Conservation (phyloP, 768 basidiomycete genomes). For the Lentinula aciculospora region DNA sequence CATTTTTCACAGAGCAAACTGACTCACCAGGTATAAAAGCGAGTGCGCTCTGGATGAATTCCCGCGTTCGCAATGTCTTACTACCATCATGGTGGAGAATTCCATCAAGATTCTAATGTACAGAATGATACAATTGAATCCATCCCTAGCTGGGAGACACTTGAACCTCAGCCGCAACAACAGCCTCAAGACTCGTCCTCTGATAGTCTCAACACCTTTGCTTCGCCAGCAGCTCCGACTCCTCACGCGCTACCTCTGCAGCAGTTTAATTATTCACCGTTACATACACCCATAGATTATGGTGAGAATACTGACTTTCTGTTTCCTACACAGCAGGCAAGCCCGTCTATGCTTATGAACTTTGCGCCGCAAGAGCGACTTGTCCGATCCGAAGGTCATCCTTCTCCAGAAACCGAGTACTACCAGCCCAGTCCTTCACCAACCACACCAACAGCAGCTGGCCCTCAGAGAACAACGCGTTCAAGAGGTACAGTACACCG, state of each 20-base stretch:
- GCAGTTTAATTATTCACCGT: not conserved
- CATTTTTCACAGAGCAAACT: not conserved
- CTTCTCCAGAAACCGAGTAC: not conserved
- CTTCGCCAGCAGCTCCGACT: not conserved
- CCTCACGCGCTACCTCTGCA: not conserved
- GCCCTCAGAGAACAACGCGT: not conserved
- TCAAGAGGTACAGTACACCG: not conserved
- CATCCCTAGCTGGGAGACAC: not conserved
- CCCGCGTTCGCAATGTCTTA: not conserved
- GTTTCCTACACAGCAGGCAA: not conserved
- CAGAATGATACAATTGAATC: not conserved
- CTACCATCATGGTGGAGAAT: constrained; percentile 3
- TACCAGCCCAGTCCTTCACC: not conserved
- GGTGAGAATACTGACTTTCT: not conserved
- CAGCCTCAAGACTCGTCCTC: not conserved
- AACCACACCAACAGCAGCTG: not conserved
- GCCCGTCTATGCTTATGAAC: not conserved
- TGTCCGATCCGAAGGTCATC: not conserved
- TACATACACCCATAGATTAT: not conserved
- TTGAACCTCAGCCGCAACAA: not conserved
- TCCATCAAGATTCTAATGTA: not conserved
- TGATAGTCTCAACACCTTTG: not conserved
- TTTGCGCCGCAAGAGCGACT: constrained; percentile 2
- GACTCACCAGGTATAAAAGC: not conserved
- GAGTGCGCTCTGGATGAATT: not conserved